Base-by-base conservation (phyloP, 1,284 basidiomycete genomes). In the Uromyces viciae-fabae region DNA sequence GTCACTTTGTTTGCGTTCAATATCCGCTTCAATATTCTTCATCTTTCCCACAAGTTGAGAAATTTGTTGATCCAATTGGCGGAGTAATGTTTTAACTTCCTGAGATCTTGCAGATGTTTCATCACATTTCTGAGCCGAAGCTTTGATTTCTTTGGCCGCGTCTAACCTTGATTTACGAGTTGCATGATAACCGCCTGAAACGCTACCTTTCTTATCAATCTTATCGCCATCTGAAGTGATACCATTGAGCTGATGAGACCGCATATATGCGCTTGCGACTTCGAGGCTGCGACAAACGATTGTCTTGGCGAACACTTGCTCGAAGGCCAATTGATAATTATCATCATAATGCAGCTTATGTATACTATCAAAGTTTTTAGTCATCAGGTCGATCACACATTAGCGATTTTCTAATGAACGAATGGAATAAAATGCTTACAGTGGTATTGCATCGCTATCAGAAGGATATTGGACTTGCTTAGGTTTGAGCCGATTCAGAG, bases 161-260 rank as follows among this genome's bases (percentile, higher is more conserved):
- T 98, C 95, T 58, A 99, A 91, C 14, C 96, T 91, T 5, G 94
- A 96, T 56, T 93, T 89, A 7, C 93, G 90, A 31, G 94, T 89
- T 86, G 99, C 96, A 86, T 98, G 94, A 87, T 93, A 99, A 2
- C 97, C 97, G 83, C 97, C 97, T 0, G 95, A 97, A 54, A 99
- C 87, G 0, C 95, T 91, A 83, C 97, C 97, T 86, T 96, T 98
- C 78, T 95, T 91, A 86, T 99, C 96, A 58, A 97, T 95, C 85
- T 95, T 95, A 88, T 99, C 97, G 76, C 97, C 97, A 83, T 98
- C 95, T 58, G 98, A 89, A 3, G 97, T 99, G 86, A 99, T 98
- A 11, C 94, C 95, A 86, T 97, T 98, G 85, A 99, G 92, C 4
- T 91, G 91, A 85, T 98, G 94, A 84, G 92, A 93, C 85, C 96